phyloP scores from a whole-genome alignment of 805 yeast genomes.

The Millerago galiae region DNA sequence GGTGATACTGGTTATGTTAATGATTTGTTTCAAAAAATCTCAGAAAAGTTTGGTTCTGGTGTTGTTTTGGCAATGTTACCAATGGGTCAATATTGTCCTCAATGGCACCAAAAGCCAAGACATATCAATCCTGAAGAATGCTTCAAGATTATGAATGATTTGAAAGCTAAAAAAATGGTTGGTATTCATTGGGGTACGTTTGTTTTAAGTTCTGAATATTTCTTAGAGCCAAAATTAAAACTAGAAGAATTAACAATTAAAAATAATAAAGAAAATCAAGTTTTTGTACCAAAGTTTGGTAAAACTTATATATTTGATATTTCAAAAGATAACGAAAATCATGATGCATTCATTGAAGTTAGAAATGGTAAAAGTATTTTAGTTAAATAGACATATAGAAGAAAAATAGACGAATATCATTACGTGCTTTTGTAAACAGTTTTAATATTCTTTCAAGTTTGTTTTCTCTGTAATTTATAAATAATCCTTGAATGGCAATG shows the following conservation, averaged over 20 bases:
- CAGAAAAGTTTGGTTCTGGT: conserved; percentile 52
- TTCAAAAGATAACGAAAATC: conserved; percentile 6
- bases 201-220: conserved; percentile 80
- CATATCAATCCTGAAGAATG: conserved; percentile 83
- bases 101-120: conserved; percentile 89
- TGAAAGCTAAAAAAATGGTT: conserved; percentile 54
- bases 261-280: conserved; percentile 31
- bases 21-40: conserved; percentile 65
- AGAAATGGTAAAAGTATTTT: conserved; percentile 28
- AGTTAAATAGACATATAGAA: conserved; percentile 14
- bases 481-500: too few relatives aligned
- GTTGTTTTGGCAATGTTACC: conserved; percentile 70
- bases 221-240: conserved; percentile 69
- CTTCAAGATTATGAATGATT: conserved; percentile 54
- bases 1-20: conserved; percentile 92
- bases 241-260: conserved; percentile 44
- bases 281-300: conserved; percentile 71
- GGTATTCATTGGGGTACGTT: conserved; percentile 99
- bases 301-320: conserved; percentile 48
- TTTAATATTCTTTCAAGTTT: too few relatives aligned
- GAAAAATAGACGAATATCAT: too few relatives aligned
- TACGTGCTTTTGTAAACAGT: too few relatives aligned
- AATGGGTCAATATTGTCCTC: conserved; percentile 92
- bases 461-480: too few relatives aligned
- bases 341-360: conserved; percentile 6